Conservation (phyloP, 768 basidiomycete genomes). For the Leccinum pellstonianum region DNA sequence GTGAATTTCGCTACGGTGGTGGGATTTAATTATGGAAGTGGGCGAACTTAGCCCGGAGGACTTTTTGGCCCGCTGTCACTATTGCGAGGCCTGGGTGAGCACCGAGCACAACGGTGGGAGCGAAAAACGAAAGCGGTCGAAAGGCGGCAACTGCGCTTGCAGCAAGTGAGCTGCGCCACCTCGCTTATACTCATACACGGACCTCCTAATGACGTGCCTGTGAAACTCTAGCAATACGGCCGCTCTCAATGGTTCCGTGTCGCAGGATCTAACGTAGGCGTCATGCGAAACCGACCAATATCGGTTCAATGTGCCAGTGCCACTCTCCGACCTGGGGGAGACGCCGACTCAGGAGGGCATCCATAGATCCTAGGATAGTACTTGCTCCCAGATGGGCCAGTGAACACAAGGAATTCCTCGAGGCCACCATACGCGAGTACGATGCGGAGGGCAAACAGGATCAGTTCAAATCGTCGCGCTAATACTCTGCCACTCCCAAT, state of each 20-base stretch:
- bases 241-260: constrained; percentile 46
- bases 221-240: neutral
- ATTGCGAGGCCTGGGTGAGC: no score
- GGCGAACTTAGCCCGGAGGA: no score
- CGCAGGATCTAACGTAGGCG: constrained; percentile 36
- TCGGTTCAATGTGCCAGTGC: constrained; percentile 45
- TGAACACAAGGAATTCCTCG: constrained; percentile 28
- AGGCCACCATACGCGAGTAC: constrained; percentile 24
- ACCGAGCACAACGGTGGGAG: neutral
- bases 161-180: neutral
- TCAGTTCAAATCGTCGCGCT: constrained; percentile 12
- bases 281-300: no score
- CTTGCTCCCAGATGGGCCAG: constrained; percentile 46
- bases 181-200: neutral
- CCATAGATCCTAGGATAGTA: constrained; percentile 40
- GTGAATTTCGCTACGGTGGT: no score
- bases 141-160: neutral
- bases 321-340: constrained; percentile 56
- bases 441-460: constrained; percentile 20
- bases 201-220: no score
- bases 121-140: neutral
- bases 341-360: constrained; percentile 28
- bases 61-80: no score
- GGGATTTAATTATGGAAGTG: neutral
- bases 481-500: constrained; percentile 46